Conservation (phyloP, 2,329 filamentous ascomycete genomes). For the Alternaria rosae region DNA sequence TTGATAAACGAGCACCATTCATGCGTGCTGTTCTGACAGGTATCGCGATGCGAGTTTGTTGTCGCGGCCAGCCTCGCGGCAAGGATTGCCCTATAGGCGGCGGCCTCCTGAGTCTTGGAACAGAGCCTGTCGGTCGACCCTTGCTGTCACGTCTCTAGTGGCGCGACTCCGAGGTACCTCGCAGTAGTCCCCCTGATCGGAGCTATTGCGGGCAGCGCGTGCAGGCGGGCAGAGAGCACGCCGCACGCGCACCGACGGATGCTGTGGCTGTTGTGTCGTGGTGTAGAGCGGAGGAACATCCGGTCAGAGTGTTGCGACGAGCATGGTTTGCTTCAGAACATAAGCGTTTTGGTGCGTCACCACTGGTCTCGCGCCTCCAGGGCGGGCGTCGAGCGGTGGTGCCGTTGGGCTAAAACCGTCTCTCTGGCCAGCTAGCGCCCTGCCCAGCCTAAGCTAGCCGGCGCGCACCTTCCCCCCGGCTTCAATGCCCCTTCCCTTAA, state of each 20-base stretch:
- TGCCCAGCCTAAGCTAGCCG: conserved; percentile 16
- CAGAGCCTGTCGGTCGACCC: conserved; percentile 11
- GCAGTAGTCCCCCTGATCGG: conserved; percentile 15
- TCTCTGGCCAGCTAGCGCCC: conserved; percentile 10
- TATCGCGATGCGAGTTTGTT: conserved; percentile 16
- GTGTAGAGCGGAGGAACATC: conserved; percentile 8
- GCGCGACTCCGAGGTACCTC: conserved; percentile 12
- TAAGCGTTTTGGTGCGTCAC: conserved; percentile 27
- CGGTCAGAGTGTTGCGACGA: conserved; percentile 13
- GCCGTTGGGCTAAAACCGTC: conserved; percentile 21
- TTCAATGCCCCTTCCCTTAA: conserved; percentile 44
- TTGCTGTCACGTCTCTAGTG: conserved; percentile 19
- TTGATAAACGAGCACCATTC: conserved; percentile 36
- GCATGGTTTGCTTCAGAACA: conserved; percentile 21
- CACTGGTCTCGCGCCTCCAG: conserved; percentile 17
- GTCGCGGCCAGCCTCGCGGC: conserved; percentile 26
- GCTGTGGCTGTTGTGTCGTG: neutral
- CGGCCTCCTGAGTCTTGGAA: conserved; percentile 27
- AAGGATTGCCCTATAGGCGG: conserved; percentile 28
- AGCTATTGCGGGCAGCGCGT: conserved; percentile 11
- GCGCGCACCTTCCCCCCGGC: conserved; percentile 38
- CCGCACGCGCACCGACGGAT: neutral
- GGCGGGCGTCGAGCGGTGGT: conserved; percentile 27
- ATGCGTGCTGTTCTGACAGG: conserved; percentile 41
- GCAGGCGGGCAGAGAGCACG: conserved; percentile 1